phyloP scores from a whole-genome alignment of 2,329 filamentous ascomycete species.

The Periconia sp. region DNA sequence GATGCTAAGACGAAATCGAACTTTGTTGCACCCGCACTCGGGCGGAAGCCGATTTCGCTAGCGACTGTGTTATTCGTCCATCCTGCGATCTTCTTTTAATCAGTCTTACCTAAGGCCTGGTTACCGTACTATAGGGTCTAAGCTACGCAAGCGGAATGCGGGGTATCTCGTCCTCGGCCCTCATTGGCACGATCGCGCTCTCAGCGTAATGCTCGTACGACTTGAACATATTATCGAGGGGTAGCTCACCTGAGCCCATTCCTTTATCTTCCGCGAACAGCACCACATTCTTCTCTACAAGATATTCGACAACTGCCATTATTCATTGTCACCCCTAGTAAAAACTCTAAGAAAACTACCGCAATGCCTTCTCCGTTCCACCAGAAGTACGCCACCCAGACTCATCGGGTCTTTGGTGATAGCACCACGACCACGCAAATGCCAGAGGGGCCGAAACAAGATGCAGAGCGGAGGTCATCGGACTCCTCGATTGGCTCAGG shows the following conservation, averaged over 20 bases:
- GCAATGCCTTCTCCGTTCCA: constrained; percentile 47
- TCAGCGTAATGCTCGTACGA: constrained; percentile 40
- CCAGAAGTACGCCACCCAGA: constrained; percentile 45
- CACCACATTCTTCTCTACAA: constrained; percentile 3
- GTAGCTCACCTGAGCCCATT: constrained; percentile 5
- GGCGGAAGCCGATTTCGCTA: not conserved
- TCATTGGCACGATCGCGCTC: constrained; percentile 45
- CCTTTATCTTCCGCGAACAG: constrained; percentile 20
- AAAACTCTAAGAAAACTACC: not conserved
- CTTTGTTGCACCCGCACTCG: not conserved
- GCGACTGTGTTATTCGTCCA: constrained; percentile 1
- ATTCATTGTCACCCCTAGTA: not conserved
- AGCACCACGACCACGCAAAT: constrained; percentile 33
- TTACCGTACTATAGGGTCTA: constrained; percentile 32
- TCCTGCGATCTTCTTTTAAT: constrained; percentile 18
- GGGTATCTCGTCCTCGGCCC: constrained; percentile 31
- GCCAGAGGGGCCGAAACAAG: constrained; percentile 41
- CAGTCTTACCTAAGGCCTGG: constrained; percentile 25
- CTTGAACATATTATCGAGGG: constrained; percentile 25
- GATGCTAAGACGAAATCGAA: not conserved
- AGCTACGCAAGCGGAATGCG: constrained; percentile 32
- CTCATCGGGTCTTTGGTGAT: constrained; percentile 37
- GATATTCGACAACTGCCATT: not conserved
- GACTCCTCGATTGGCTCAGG: constrained; percentile 34
- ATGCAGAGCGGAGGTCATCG: constrained; percentile 39